Conservation (phyloP, 2,329 filamentous ascomycete genomes). For the Verticillium tricorpus region DNA sequence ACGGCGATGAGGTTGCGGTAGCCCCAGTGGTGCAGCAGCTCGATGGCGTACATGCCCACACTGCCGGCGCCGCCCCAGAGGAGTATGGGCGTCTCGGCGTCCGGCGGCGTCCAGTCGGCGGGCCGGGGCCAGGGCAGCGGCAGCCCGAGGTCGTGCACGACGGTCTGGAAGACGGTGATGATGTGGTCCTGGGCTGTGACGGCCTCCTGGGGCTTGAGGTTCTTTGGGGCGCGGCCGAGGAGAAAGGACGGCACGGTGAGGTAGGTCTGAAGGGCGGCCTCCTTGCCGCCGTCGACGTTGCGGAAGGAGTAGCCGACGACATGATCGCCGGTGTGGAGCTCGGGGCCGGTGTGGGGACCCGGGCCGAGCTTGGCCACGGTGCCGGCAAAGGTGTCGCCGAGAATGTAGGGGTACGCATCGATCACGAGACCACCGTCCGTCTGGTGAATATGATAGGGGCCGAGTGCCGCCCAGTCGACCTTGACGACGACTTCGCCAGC, state of each 20-base stretch:
- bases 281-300: slow-evolving; percentile 33
- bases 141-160: slow-evolving; percentile 44
- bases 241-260: slow-evolving; percentile 46
- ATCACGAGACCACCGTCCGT: slow-evolving; percentile 56
- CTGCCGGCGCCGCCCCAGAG: slow-evolving; percentile 50
- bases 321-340: slow-evolving; percentile 46
- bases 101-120: slow-evolving; percentile 27
- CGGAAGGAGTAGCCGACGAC: slow-evolving; percentile 53
- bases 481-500: slow-evolving; percentile 47
- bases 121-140: slow-evolving; percentile 54
- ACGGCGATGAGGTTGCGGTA: slow-evolving; percentile 46
- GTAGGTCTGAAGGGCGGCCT: slow-evolving; percentile 53
- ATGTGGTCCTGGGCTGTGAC: slow-evolving; percentile 53
- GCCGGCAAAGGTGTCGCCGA: slow-evolving; percentile 49
- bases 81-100: slow-evolving; percentile 34
- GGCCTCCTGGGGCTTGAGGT: slow-evolving; percentile 37
- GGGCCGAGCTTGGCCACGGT: slow-evolving; percentile 46
- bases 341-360: slow-evolving; percentile 13
- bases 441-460: slow-evolving; percentile 57
- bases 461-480: slow-evolving; percentile 55
- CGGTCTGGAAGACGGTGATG: slow-evolving; percentile 54
- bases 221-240: slow-evolving; percentile 38
- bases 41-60: slow-evolving; percentile 44
- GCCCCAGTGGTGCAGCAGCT: slow-evolving; percentile 48
- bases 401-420: slow-evolving; percentile 38